phyloP scores from a whole-genome alignment of 192 early-diverging fungal genomes.

The Umbelopsis vinacea region DNA sequence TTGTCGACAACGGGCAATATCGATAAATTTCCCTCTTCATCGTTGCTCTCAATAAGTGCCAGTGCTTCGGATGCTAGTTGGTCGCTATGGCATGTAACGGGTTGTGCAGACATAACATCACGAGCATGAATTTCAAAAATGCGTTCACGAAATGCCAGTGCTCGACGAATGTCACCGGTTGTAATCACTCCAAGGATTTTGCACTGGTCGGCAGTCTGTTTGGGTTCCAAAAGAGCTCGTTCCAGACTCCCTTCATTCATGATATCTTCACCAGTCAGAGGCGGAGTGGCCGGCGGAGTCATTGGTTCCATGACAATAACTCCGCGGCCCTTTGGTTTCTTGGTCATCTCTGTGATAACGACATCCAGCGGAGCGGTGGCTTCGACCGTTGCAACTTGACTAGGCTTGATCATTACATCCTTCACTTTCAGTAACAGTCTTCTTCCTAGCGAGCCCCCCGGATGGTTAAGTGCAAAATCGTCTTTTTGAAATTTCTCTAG shows the following conservation, averaged over 20 bases:
- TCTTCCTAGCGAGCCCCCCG: constrained; percentile 48
- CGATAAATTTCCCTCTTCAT: constrained; percentile 15
- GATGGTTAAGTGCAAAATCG: constrained; percentile 51
- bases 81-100: constrained; percentile 31
- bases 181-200: constrained; percentile 44
- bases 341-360: constrained; percentile 44
- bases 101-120: constrained; percentile 39
- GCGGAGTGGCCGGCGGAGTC: constrained; percentile 1
- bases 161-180: constrained; percentile 43
- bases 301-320: constrained; percentile 43
- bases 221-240: constrained; percentile 16
- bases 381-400: constrained; percentile 30
- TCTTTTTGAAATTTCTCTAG: constrained; percentile 41
- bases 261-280: neutral
- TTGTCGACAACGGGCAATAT: constrained; percentile 42
- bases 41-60: constrained; percentile 32
- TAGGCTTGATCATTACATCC: constrained; percentile 35
- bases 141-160: constrained; percentile 31
- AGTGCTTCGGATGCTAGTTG: constrained; percentile 40
- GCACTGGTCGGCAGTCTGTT: neutral
- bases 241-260: neutral
- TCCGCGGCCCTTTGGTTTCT: constrained; percentile 33
- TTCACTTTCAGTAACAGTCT: constrained; percentile 41
- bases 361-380: constrained; percentile 33
- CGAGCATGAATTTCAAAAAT: constrained; percentile 41